Evolutionary conservation across 2,329 filamentous ascomycete genomes (phyloP), one percentile per base, ranked within the genome.

Genomic region (Xylariaceae sp.): DNA sequence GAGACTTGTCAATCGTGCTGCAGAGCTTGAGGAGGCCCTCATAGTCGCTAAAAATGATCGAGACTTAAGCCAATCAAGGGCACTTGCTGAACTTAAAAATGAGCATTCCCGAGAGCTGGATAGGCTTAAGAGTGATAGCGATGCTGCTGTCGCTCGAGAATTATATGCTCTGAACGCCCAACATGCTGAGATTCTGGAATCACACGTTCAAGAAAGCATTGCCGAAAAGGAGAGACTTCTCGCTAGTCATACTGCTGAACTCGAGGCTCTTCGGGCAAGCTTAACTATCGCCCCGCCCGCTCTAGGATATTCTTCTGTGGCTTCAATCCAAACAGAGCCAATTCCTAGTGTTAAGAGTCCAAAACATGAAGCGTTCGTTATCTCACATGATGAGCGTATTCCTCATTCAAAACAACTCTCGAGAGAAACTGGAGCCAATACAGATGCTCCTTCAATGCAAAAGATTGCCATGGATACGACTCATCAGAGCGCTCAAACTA

Each of bases 401-500:
- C 76, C 83, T 59, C 76, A 83, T 54, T 83, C 78, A 0, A 77
- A 81, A 62, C 74, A 73, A 12, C 81, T 80, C 0, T 79, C 88
- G 64, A 81, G 76, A 67, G 81, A 85, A 63, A 76, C 87, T 9
- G 83, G 84, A n/a, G 73, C 74, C 51, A 88, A 87, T 64, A 71
- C 76, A 2, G 72, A 69, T 55, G 65, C 70, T 50, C 73, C 72
- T 26, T 64, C 72, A 29, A 47, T 61, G 5, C 75, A 73, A 54
- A 79, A 75, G 64, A 64, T 60, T 27, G 50, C 67, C 27, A 58
- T 73, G 41, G 70, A 73, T 52, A 86, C 79, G 57, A 74, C 77
- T 26, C 89, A 95, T 64, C 86, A 87, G 61, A 82, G 85, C 51
- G 87, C 88, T 11, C 92, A 96, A 72, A 96, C 91, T 29, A 79